Conservation (phyloP, 495 filamentous ascomycete genomes). For the Penicillium herquei region DNA sequence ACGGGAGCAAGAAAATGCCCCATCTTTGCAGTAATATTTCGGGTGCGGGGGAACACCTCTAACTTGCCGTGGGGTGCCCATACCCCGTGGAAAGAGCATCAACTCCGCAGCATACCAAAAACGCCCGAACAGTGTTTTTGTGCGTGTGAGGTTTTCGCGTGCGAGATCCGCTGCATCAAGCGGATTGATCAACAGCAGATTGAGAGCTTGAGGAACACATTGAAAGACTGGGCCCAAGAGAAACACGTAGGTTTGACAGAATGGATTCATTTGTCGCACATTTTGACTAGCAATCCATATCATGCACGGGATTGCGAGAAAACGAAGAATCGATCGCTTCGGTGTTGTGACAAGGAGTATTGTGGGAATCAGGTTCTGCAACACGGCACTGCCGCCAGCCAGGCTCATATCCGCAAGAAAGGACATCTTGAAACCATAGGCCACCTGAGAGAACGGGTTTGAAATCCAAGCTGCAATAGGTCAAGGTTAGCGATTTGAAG, state of each 20-base stretch:
- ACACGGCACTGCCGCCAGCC: neutral
- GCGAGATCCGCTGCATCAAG: slow-evolving; percentile 11
- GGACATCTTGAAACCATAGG: neutral
- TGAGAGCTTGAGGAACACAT: slow-evolving; percentile 1
- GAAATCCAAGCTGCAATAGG: neutral
- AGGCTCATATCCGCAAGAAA: neutral
- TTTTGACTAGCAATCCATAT: slow-evolving; percentile 7
- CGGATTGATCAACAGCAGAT: slow-evolving; percentile 16
- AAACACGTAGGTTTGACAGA: neutral
- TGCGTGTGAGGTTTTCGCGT: slow-evolving; percentile 2
- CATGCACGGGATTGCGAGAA: slow-evolving; percentile 12
- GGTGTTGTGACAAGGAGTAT: slow-evolving; percentile 8
- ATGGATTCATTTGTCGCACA: neutral
- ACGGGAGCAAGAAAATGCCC: neutral
- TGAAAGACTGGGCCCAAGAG: neutral
- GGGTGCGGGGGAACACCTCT: slow-evolving; percentile 16
- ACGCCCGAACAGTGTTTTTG: slow-evolving; percentile 4
- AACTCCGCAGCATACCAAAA: neutral
- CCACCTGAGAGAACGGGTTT: neutral
- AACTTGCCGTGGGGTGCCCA: slow-evolving; percentile 17
- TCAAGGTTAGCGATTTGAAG: too few relatives aligned
- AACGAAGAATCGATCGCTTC: slow-evolving; percentile 10
- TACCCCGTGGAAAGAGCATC: neutral
- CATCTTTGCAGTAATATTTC: slow-evolving; percentile 9
- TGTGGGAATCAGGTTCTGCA: slow-evolving; percentile 9